Evolutionary conservation across 2,329 filamentous ascomycete species (phyloP), one percentile per base, ranked within the genome.

Genomic region (Epichloe hybrida): DNA sequence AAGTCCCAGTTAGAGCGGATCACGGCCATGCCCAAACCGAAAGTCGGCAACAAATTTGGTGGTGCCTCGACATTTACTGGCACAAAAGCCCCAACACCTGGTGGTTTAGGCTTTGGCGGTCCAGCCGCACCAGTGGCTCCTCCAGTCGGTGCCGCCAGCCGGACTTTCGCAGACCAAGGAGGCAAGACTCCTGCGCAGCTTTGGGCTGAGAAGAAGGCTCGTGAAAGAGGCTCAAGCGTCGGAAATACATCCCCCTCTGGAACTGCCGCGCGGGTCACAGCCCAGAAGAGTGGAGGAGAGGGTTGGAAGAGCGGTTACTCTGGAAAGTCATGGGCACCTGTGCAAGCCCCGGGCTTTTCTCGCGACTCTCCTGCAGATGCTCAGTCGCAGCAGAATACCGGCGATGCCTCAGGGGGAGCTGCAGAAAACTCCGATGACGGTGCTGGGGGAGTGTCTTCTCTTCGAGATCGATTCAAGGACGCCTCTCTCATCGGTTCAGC

Each of bases 161-260:
- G 88, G 61, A 95, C 89, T 0, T 98, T 97, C 72, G 93, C 93
- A 15, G 90, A 96, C 58, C 75, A 94, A 66, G 90, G 86, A 55
- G 93, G 93, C 55, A 98, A 97, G 74, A 97, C 93, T 5, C 93
- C 93, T 6, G 90, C 93, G 34, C 93, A 98, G 67, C 71, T 95
- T 37, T 98, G 93, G 93, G 91, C 91, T 0, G 93, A 98, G 73
- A 95, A 90, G 73, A 97, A 97, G 73, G 91, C 87, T 38, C 83
- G 82, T 54, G 82, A 93, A 65, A 77, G 83, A 48, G 83, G 78
- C 44, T 72, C 71, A 40, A 57, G 58, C 52, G 57, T 58, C 52
- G 50, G 71, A 64, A 66, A 73, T 48, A 65, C 72, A 20, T 63
- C 76, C 42, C 62, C 69, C 49, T 63, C 72, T 23, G 56, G 68